Conservation (phyloP, 352 stramenopile genomes). For the Peronospora farinosa region DNA sequence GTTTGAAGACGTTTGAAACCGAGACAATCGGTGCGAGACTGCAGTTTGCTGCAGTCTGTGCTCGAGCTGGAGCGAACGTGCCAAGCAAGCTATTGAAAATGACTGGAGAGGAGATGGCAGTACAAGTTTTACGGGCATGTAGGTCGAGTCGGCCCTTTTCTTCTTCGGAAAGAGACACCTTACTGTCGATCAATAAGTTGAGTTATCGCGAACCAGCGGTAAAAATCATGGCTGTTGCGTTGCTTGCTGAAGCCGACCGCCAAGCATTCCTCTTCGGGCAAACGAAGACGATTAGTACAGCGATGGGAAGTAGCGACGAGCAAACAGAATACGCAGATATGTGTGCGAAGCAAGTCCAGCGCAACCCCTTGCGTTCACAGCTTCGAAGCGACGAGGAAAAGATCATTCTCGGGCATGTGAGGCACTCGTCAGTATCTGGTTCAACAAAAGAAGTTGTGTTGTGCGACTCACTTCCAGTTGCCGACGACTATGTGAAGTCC, state of each 20-base stretch:
- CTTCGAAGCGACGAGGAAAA: slow-evolving; percentile 23
- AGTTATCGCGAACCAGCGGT: slow-evolving; percentile 33
- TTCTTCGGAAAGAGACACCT: slow-evolving; percentile 10
- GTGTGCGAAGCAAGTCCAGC: slow-evolving; percentile 10
- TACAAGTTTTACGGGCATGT: slow-evolving; percentile 40
- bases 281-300: background rate
- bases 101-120: slow-evolving; percentile 37
- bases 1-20: background rate
- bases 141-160: slow-evolving; percentile 27
- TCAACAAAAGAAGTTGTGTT: slow-evolving; percentile 1
- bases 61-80: slow-evolving; percentile 8
- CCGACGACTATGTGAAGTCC: slow-evolving; percentile 16
- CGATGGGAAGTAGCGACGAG: slow-evolving; percentile 11
- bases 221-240: slow-evolving; percentile 24
- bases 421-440: background rate
- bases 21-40: slow-evolving; percentile 1
- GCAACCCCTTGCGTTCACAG: slow-evolving; percentile 26
- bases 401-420: slow-evolving; percentile 9
- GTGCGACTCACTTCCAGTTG: slow-evolving; percentile 8
- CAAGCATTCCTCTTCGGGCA: slow-evolving; percentile 31
- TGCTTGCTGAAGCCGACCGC: slow-evolving; percentile 23
- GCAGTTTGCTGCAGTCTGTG: background rate
- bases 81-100: slow-evolving; percentile 31
- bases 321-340: slow-evolving; percentile 21
- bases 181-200: slow-evolving; percentile 26